Percentiles rank a stretch among this genome's conserved stretches.
Evolutionary conservation across 2,329 filamentous ascomycete species (phyloP).

Genomic region (Microcyclosporella mali): DNA sequence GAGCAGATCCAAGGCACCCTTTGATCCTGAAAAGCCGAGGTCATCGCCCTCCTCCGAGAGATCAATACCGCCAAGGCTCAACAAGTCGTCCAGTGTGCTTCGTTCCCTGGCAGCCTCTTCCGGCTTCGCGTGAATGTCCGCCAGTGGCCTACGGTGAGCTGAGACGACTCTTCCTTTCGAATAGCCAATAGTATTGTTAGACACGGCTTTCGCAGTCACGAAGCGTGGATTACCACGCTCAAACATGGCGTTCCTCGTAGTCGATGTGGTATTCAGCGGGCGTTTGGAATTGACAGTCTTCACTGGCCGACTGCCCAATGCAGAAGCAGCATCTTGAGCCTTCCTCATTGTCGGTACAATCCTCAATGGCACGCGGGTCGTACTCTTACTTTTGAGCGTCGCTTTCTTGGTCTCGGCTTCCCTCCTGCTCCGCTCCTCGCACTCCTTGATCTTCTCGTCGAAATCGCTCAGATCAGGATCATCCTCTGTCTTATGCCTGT

Average conservation of each 20-base stretch:
- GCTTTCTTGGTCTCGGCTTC: constrained; percentile 21
- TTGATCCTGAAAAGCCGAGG: constrained; percentile 3
- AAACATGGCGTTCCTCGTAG: constrained; percentile 21
- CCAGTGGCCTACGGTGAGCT: constrained; percentile 29
- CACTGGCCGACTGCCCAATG: constrained; percentile 30
- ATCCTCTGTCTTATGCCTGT: constrained; percentile 59
- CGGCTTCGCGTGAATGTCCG: constrained; percentile 16
- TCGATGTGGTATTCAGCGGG: constrained; percentile 35
- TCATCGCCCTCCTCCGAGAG: constrained; percentile 15
- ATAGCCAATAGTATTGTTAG: constrained; percentile 78
- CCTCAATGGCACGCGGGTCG: constrained; percentile 11
- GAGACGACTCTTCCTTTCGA: constrained; percentile 62
- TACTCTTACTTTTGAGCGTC: constrained; percentile 3
- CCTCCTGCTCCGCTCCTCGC: constrained; percentile 18
- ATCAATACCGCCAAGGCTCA: constrained; percentile 18
- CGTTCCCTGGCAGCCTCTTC: constrained; percentile 8
- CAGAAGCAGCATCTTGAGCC: constrained; percentile 46
- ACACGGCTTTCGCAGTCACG: constrained; percentile 59
- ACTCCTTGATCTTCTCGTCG: constrained; percentile 48
- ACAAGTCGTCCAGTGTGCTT: constrained; percentile 21
- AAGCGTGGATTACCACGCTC: constrained; percentile 44
- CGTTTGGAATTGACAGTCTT: constrained; percentile 31
- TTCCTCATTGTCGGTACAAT: constrained; percentile 46
- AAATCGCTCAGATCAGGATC: constrained; percentile 56
- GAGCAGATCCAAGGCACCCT: constrained; percentile 2